Conservation (phyloP, 2,329 filamentous ascomycete species). For the Cladophialophora immunda region DNA sequence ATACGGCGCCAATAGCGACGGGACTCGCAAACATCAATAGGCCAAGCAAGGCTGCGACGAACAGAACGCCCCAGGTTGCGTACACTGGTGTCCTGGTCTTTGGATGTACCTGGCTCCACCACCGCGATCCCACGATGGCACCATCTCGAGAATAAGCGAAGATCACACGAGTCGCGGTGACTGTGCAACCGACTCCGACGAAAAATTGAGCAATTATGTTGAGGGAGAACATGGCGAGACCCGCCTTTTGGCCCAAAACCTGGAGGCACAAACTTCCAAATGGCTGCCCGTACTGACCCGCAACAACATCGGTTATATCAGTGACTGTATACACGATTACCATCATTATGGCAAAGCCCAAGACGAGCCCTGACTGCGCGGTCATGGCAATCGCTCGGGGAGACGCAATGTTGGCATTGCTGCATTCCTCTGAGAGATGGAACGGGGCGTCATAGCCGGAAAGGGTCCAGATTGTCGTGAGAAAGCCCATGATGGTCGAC, state of each 20-base stretch:
- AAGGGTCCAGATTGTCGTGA: slow-evolving; percentile 51
- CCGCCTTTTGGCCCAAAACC: slow-evolving; percentile 43
- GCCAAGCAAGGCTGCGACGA: slow-evolving; percentile 41
- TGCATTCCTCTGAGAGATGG: slow-evolving; percentile 47
- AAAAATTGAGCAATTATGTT: slow-evolving; percentile 46
- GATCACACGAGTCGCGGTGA: slow-evolving; percentile 43
- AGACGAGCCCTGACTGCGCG: slow-evolving; percentile 42
- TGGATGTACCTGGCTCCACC: slow-evolving; percentile 43
- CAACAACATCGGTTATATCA: slow-evolving; percentile 44
- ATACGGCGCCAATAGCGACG: slow-evolving; percentile 45
- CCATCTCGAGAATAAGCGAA: slow-evolving; percentile 47
- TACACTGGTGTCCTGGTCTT: slow-evolving; percentile 45
- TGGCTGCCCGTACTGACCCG: slow-evolving; percentile 45
- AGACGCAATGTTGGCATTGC: slow-evolving; percentile 45
- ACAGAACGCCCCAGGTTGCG: slow-evolving; percentile 45
- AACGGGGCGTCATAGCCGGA: slow-evolving; percentile 46
- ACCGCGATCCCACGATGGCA: slow-evolving; percentile 42
- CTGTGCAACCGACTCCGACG: slow-evolving; percentile 45
- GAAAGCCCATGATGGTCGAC: slow-evolving; percentile 51
- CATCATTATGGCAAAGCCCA: slow-evolving; percentile 44
- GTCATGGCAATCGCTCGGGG: slow-evolving; percentile 47
- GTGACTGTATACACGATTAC: slow-evolving; percentile 46
- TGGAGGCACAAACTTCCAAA: slow-evolving; percentile 46
- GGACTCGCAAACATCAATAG: slow-evolving; percentile 45
- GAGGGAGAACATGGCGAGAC: slow-evolving; percentile 46